These are phyloP conservation scores for Lantana camara DNA, from an alignment of 257 asterid species.

Conservation along the genomic window DNA sequence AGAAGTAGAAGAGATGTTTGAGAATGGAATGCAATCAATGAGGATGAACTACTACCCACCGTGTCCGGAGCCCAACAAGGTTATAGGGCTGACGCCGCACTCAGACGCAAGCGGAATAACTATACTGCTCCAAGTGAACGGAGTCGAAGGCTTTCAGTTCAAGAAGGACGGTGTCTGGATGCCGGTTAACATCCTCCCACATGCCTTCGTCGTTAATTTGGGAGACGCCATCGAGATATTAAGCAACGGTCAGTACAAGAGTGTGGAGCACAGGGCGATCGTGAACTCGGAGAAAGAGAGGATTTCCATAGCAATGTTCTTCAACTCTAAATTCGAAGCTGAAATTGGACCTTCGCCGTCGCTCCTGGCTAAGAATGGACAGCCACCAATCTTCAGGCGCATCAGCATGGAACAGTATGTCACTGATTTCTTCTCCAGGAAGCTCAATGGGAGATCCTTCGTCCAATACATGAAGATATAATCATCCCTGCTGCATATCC, in stretches of 20 bases:
- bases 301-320: constrained; percentile 37
- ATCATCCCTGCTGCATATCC: no score
- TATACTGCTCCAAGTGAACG: constrained; percentile 40
- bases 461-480: constrained; percentile 26
- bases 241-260: constrained; percentile 40
- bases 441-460: constrained; percentile 28
- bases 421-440: constrained; percentile 36
- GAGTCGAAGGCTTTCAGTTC: constrained; percentile 41
- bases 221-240: constrained; percentile 42
- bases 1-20: constrained; percentile 33
- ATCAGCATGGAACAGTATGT: constrained; percentile 30
- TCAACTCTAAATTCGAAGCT: constrained; percentile 30
- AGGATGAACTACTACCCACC: constrained; percentile 43
- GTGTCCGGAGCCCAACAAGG: constrained; percentile 29
- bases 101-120: constrained; percentile 37
- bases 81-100: constrained; percentile 32
- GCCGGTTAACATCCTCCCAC: constrained; percentile 32
- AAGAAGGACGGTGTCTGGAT: constrained; percentile 43
- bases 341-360: constrained; percentile 34
- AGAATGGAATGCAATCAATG: constrained; percentile 36
- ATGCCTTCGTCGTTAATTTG: constrained; percentile 36
- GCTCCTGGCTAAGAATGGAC: background rate
- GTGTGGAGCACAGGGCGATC: constrained; percentile 38
- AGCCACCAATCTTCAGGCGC: constrained; percentile 26
- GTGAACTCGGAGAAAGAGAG: constrained; percentile 35